These are phyloP conservation scores for Aspergillus clavatus DNA, from an alignment of 2,329 filamentous ascomycete species.

Conservation along the genomic window DNA sequence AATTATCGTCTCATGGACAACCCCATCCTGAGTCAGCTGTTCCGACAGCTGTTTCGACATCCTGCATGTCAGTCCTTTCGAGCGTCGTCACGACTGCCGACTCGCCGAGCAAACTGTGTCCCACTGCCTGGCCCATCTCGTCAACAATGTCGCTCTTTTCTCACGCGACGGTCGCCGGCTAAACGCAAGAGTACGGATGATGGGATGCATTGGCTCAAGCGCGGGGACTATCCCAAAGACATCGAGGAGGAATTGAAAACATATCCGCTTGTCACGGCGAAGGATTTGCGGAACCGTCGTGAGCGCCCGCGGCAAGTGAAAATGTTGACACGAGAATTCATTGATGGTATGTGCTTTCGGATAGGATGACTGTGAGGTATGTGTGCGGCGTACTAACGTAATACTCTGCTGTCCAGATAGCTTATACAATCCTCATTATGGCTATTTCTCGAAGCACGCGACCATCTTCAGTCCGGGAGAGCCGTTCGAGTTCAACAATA, in stretches of 20 bases:
- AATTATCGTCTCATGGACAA: constrained; percentile 64
- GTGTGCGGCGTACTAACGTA: background rate
- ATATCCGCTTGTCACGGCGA: constrained; percentile 81
- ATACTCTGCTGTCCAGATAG: constrained; percentile 57
- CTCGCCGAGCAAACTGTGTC: constrained; percentile 16
- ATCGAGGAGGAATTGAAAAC: constrained; percentile 72
- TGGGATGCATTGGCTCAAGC: constrained; percentile 82
- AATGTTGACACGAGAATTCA: constrained; percentile 97
- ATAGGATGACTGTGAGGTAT: too few relatives aligned
- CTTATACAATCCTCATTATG: constrained; percentile 89
- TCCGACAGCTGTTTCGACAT: constrained; percentile 79
- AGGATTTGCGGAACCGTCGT: constrained; percentile 64
- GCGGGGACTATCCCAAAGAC: constrained; percentile 70
- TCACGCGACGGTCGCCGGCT: constrained; percentile 31
- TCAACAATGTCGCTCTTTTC: constrained; percentile 34
- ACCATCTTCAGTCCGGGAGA: constrained; percentile 92
- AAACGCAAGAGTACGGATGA: constrained; percentile 38
- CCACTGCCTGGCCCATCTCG: constrained; percentile 21
- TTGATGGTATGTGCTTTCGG: constrained; percentile 62
- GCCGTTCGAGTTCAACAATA: constrained; percentile 78
- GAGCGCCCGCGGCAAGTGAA: constrained; percentile 83
- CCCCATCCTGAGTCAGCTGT: constrained; percentile 68
- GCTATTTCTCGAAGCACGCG: constrained; percentile 93
- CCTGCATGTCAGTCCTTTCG: constrained; percentile 57
- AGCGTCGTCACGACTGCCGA: constrained; percentile 27